Evolutionary conservation across 1,284 basidiomycete genomes (phyloP), one percentile per base, ranked within the genome.

Genomic region (Puccinia novopanici): DNA sequence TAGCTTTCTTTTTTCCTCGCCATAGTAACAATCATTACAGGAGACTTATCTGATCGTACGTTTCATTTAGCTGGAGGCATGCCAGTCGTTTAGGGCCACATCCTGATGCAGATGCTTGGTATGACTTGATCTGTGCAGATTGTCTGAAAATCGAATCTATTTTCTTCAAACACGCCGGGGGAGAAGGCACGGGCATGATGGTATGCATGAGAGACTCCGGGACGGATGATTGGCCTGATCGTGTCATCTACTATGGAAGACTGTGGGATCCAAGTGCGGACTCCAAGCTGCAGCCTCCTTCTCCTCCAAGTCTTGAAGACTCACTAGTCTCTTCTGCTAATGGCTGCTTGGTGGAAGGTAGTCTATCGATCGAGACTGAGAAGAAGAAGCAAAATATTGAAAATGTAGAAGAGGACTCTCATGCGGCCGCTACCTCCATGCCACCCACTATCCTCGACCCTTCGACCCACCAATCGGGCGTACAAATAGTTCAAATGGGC

Each of bases 41-140:
- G 24, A 45, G 42, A 45, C 9, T 10, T 8, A 24, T 61, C 19
- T 40, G 70, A 72, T 52, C 48, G 34, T 55, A 19, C 48, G 34
- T 13, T 22, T 37, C 17, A 72, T 30, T 3, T 61, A 79, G 76
- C 34, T 79, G 76, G 76, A 55, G 76, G 34, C 76, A 79, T 72
- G 37, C 40, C 48, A 50, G 68, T 52, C 72, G 76, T 37, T 45
- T 79, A 42, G 76, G 76, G n/a, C 67, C n/a, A 4, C 68, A 71
- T 61, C 76, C 76, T 8, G 40, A 79, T 57, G 65, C 76, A 37
- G 76, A 79, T 22, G 68, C 57, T 50, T 79, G 76, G 76, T 67
- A 79, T 50, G 68, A 55, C 22, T 79, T 79, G 15, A 72, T 79
- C 12, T 79, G 76, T 52, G 76, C 76, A 19, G 55, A 42, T n/a